phyloP scores from a whole-genome alignment of 1,284 basidiomycete species.

The Tylopilus sp. region DNA sequence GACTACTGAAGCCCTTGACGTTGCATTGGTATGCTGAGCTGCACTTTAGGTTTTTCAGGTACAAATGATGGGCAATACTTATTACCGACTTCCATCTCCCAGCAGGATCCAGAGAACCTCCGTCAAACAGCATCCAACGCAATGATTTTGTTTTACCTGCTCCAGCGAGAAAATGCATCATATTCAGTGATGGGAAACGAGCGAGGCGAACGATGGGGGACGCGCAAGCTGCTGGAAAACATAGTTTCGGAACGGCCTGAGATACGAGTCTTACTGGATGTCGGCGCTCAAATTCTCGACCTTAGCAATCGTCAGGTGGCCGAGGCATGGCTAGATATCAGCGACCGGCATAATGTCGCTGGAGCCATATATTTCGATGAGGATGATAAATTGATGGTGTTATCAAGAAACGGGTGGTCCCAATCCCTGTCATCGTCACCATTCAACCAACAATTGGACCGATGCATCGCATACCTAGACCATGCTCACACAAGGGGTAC shows the following conservation, averaged over 20 bases:
- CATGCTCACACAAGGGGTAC: conserved; percentile 68
- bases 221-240: conserved; percentile 46
- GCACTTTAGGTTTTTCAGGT: conserved; percentile 64
- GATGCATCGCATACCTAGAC: conserved; percentile 63
- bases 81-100: conserved; percentile 57
- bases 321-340: conserved; percentile 50
- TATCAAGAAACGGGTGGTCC: conserved; percentile 46
- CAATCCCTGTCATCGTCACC: conserved; percentile 55
- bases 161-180: conserved; percentile 59
- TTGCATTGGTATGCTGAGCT: conserved; percentile 2
- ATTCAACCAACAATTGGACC: conserved; percentile 51
- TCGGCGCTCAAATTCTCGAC: conserved; percentile 70
- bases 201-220: conserved; percentile 38
- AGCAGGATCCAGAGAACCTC: conserved; percentile 47
- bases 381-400: conserved; percentile 37
- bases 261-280: conserved; percentile 62
- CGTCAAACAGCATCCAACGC: conserved; percentile 30
- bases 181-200: not conserved
- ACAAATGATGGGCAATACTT: conserved; percentile 65
- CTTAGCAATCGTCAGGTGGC: conserved; percentile 55
- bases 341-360: conserved; percentile 29
- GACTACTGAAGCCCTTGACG: too few species aligned
- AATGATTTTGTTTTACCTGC: conserved; percentile 56
- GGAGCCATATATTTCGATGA: conserved; percentile 61
- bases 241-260: conserved; percentile 46